Percentiles rank a stretch among this genome's conserved stretches.
Conservation (phyloP, 2,329 filamentous ascomycete genomes). For the Calycina herbarum region DNA sequence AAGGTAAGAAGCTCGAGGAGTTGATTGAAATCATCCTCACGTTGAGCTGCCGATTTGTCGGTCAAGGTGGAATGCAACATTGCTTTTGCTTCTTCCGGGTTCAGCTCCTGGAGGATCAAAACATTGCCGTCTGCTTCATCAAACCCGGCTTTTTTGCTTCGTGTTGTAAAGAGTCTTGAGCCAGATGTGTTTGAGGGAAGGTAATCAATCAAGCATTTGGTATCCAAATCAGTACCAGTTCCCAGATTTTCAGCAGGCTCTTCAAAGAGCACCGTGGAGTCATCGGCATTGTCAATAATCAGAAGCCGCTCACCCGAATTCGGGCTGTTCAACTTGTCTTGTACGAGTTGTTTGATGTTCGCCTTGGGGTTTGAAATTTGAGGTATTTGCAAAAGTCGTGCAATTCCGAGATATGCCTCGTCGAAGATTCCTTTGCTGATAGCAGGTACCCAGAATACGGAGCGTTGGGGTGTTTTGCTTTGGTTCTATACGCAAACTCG, state of each 20-base stretch:
- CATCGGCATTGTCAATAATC: constrained; percentile 5
- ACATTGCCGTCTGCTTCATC: neutral
- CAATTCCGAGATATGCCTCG: constrained; percentile 3
- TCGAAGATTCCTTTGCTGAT: neutral
- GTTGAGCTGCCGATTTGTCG: too few relatives aligned
- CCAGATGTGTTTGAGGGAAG: neutral
- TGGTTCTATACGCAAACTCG: neutral
- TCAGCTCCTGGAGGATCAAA: neutral
- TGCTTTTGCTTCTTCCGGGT: neutral
- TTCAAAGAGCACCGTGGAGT: too few relatives aligned
- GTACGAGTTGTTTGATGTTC: neutral
- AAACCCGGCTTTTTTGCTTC: neutral
- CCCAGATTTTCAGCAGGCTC: too few relatives aligned
- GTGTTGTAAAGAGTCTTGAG: constrained; percentile 8
- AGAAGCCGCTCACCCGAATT: constrained; percentile 5
- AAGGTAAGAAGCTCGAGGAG: constrained; percentile 1
- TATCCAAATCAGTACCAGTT: too few relatives aligned
- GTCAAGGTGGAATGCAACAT: neutral
- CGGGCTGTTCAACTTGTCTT: neutral
- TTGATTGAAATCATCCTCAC: too few relatives aligned
- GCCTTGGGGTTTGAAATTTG: neutral
- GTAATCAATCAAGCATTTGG: constrained; percentile 3
- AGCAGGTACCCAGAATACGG: constrained; percentile 9
- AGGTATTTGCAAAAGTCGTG: neutral
- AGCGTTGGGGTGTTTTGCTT: neutral